A percentile compares a stretch with the other conserved stretches of the same genome.
These are phyloP conservation scores for Chrysoporthe cubensis DNA, from an alignment of 2,329 filamentous ascomycete genomes.

Conservation along the genomic window DNA sequence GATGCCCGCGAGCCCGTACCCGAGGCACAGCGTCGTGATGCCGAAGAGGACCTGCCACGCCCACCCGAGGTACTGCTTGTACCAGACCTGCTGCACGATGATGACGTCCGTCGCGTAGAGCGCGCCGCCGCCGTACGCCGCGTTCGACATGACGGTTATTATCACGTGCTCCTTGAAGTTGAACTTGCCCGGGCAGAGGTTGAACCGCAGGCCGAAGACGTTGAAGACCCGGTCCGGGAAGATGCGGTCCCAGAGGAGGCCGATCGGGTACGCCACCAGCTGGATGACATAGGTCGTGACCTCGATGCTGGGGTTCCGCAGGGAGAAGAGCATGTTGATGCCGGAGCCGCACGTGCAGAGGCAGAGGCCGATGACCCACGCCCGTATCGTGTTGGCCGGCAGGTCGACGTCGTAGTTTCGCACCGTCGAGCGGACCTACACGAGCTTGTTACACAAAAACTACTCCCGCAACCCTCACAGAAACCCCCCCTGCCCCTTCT, in stretches of 20 bases:
- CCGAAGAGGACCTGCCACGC: conserved; percentile 57
- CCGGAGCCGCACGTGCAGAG: conserved; percentile 66
- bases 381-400: conserved; percentile 66
- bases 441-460: conserved; percentile 15
- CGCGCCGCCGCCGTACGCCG: conserved; percentile 60
- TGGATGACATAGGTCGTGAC: conserved; percentile 67
- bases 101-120: conserved; percentile 60
- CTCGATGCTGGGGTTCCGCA: conserved; percentile 61
- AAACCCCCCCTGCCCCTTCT: too few relatives aligned
- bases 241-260: conserved; percentile 57
- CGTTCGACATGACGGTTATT: conserved; percentile 64
- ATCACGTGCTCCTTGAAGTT: conserved; percentile 66
- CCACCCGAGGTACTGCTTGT: conserved; percentile 53
- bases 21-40: conserved; percentile 65
- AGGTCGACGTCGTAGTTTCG: conserved; percentile 67
- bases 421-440: conserved; percentile 65
- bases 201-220: conserved; percentile 57
- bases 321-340: conserved; percentile 64
- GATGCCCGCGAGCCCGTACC: conserved; percentile 66
- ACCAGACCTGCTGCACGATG: conserved; percentile 59
- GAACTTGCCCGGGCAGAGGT: conserved; percentile 60
- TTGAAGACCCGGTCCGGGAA: conserved; percentile 58
- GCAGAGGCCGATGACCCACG: conserved; percentile 65
- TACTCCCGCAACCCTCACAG: background rate
- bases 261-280: conserved; percentile 64